Evolutionary conservation across 345 rosid species (phyloP).

Genomic region (Punica granatum): DNA sequence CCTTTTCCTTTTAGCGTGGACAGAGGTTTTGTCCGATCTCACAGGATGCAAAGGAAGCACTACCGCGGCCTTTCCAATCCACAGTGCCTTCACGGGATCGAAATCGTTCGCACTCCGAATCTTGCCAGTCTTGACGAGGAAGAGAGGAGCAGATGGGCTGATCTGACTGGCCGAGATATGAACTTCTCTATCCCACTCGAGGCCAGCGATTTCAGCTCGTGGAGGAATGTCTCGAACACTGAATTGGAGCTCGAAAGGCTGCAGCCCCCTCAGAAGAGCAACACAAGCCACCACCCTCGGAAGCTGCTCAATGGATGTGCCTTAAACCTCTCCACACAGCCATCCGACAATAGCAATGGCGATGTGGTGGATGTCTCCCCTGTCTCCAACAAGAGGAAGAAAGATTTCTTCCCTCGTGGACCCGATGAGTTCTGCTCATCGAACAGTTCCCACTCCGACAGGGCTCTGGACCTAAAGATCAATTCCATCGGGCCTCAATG

Average conservation of each 20-base stretch:
- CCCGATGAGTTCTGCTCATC: constrained; percentile 9
- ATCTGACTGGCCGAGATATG: constrained; percentile 40
- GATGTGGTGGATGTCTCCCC: constrained; percentile 35
- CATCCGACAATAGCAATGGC: constrained; percentile 32
- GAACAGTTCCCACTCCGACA: constrained; percentile 14
- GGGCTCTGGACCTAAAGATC: constrained; percentile 15
- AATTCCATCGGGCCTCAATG: constrained; percentile 26
- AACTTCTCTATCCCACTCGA: constrained; percentile 33
- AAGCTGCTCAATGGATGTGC: constrained; percentile 36
- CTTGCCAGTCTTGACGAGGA: constrained; percentile 33
- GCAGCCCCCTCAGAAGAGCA: constrained; percentile 11
- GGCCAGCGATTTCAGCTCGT: constrained; percentile 43
- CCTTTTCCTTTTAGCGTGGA: constrained; percentile 43
- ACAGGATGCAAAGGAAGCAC: constrained; percentile 55
- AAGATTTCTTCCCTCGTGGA: constrained; percentile 26
- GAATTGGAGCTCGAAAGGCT: constrained; percentile 41
- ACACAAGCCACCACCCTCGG: constrained; percentile 9
- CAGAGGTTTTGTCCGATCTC: constrained; percentile 48
- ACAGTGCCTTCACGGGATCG: constrained; percentile 48
- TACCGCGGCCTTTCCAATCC: constrained; percentile 51
- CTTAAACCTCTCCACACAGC: constrained; percentile 36
- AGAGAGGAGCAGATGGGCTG: constrained; percentile 41
- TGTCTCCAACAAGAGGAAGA: constrained; percentile 30
- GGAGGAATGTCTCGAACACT: constrained; percentile 41
- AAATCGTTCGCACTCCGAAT: constrained; percentile 33